Evolutionary conservation across 164 flowering plant genomes (phyloP).

Genomic region (Nymphaea thermarum): DNA sequence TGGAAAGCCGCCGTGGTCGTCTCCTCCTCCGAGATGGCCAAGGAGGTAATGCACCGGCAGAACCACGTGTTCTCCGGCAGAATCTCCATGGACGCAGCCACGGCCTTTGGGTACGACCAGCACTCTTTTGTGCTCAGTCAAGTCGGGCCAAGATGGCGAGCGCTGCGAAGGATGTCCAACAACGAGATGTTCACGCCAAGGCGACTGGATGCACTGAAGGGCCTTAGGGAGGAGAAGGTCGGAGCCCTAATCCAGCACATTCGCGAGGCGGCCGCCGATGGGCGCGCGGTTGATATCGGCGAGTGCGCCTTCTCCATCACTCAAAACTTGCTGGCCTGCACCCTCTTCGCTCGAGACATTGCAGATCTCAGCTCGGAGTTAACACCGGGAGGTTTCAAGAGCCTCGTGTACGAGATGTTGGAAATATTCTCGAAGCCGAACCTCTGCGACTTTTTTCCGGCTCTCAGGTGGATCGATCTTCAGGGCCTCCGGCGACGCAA

Average conservation of each 20-base stretch:
- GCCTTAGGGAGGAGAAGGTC: constrained; percentile 12
- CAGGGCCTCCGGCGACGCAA: constrained; percentile 8
- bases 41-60: not conserved
- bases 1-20: not conserved
- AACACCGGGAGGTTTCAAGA: constrained; percentile 11
- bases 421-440: constrained; percentile 12
- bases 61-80: constrained; percentile 7
- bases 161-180: constrained; percentile 10
- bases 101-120: constrained; percentile 6
- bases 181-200: constrained; percentile 5
- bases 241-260: constrained; percentile 6
- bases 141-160: constrained; percentile 12
- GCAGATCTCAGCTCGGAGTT: not conserved
- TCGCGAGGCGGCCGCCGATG: not conserved
- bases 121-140: constrained; percentile 12
- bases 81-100: constrained; percentile 3
- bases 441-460: constrained; percentile 7
- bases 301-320: constrained; percentile 6
- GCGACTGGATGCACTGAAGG: constrained; percentile 6
- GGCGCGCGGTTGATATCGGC: constrained; percentile 7
- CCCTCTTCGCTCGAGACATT: constrained; percentile 16
- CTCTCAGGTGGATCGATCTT: constrained; percentile 6
- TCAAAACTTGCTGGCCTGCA: constrained; percentile 14
- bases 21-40: not conserved
- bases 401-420: constrained; percentile 8